These are phyloP conservation scores for Cylindrodendrum hubeiense DNA, from an alignment of 2,329 filamentous ascomycete species.

Conservation along the genomic window DNA sequence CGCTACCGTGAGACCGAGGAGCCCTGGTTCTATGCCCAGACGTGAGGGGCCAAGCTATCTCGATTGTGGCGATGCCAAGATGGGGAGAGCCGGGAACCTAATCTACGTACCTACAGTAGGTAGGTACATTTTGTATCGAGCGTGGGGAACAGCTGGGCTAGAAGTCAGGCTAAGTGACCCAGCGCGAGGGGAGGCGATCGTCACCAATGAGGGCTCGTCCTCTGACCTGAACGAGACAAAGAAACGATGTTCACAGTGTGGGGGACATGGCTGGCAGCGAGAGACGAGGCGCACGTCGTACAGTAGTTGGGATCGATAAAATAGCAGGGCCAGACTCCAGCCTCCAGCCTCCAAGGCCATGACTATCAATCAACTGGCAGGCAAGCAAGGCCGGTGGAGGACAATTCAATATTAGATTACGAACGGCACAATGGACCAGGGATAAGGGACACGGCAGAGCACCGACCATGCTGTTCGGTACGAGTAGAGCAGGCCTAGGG, in stretches of 20 bases:
- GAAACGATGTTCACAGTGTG: slow-evolving; percentile 18
- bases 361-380: slow-evolving; percentile 8
- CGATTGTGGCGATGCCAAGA: slow-evolving; percentile 44
- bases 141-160: slow-evolving; percentile 21
- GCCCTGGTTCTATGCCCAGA: slow-evolving; percentile 58
- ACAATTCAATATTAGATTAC: slow-evolving; percentile 19
- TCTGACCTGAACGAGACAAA: slow-evolving; percentile 22
- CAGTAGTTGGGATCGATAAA: neutral
- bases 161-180: slow-evolving; percentile 15
- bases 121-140: slow-evolving; percentile 23
- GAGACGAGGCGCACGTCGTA: neutral
- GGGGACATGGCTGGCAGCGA: slow-evolving; percentile 11
- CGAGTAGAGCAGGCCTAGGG: slow-evolving; percentile 22
- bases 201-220: slow-evolving; percentile 20
- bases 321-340: slow-evolving; percentile 1
- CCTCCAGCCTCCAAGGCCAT: neutral
- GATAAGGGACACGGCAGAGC: slow-evolving; percentile 19
- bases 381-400: neutral
- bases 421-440: slow-evolving; percentile 14
- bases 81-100: slow-evolving; percentile 29
- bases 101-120: slow-evolving; percentile 34
- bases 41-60: slow-evolving; percentile 40
- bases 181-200: slow-evolving; percentile 21
- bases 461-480: slow-evolving; percentile 13
- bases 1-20: slow-evolving; percentile 56